These are phyloP conservation scores for Leccinum uliginosum DNA, from an alignment of 768 basidiomycete genomes.

Conservation along the genomic window DNA sequence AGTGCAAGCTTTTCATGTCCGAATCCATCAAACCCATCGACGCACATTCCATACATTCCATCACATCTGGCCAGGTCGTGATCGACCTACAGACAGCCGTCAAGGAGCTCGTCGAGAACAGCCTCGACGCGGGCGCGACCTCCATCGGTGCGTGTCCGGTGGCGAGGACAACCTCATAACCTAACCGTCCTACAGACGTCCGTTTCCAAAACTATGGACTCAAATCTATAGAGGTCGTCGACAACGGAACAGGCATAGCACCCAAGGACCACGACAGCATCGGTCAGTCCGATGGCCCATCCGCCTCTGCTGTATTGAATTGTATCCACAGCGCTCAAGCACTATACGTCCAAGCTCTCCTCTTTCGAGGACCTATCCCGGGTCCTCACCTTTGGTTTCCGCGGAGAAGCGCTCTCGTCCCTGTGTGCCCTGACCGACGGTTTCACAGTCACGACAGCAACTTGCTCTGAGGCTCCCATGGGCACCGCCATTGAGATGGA, in stretches of 20 bases:
- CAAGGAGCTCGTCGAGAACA: constrained; percentile 96
- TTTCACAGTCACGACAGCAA: constrained; percentile 72
- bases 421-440: constrained; percentile 78
- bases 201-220: constrained; percentile 86
- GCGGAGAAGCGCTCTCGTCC: constrained; percentile 94
- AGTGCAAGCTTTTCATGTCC: neutral
- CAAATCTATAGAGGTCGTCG: constrained; percentile 78
- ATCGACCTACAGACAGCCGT: constrained; percentile 90
- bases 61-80: constrained; percentile 94
- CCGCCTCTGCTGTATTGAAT: neutral
- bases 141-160: constrained; percentile 80
- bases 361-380: constrained; percentile 68
- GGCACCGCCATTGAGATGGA: constrained; percentile 78
- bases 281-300: constrained; percentile 44
- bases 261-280: constrained; percentile 72
- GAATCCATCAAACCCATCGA: constrained; percentile 60
- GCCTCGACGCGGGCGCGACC: constrained; percentile 88
- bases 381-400: constrained; percentile 86
- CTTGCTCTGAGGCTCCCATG: constrained; percentile 65
- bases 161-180: no score
- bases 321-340: constrained; percentile 66
- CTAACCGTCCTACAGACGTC: constrained; percentile 57
- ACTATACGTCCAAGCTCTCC: constrained; percentile 88
- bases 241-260: constrained; percentile 88
- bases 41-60: constrained; percentile 70